Base-by-base conservation (phyloP, 73 alveolate species). In the Tetrahymena elliotti region DNA sequence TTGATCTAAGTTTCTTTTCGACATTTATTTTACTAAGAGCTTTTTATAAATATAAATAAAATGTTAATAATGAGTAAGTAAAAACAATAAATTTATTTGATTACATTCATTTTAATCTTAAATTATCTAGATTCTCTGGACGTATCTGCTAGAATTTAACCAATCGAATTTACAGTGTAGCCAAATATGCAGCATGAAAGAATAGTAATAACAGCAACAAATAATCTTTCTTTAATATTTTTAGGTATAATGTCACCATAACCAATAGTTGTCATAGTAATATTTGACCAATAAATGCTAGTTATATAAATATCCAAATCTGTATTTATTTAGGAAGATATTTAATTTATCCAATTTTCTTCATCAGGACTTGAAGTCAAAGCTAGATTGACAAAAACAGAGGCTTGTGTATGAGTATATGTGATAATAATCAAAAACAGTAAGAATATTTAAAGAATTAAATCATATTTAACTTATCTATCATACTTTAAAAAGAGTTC, bases 241-340 rank as follows among this genome's bases (percentile, higher is more conserved):
- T 93, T 96, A 22, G 99, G 99, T 39, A 33, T 93, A 18, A 98
- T 97, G 94, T 98, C 99, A 40, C 99, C 99, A 97, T 98, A 98
- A 4, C 99, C 99, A 16, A 98, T 97, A 12, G 99, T 97, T 6
- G 99, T 96, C 98, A 98, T 98, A 3, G 99, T 98, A 34, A 98
- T 93, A 82, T 97, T 95, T 20, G 99, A 98, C 97, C 98, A 98
- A 96, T 97, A 98, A 2, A 97, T 84, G 15, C 98, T 27, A 15
- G 98, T 93, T 4, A 98, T 92, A 95, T 98, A 98, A 24, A 68
- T 68, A 24, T 68, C 88, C n/a, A 68, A 68, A 68, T 68, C 33
- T 4, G 88, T 6, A 4, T 6, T 2, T 1, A 27, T 31, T n/a
- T n/a, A n/a, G n/a, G n/a, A 0, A 18, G 0, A 2, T 1, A 31